Base-by-base conservation (phyloP, 1,284 basidiomycete species). In the Lentinula novae-zelandiae region DNA sequence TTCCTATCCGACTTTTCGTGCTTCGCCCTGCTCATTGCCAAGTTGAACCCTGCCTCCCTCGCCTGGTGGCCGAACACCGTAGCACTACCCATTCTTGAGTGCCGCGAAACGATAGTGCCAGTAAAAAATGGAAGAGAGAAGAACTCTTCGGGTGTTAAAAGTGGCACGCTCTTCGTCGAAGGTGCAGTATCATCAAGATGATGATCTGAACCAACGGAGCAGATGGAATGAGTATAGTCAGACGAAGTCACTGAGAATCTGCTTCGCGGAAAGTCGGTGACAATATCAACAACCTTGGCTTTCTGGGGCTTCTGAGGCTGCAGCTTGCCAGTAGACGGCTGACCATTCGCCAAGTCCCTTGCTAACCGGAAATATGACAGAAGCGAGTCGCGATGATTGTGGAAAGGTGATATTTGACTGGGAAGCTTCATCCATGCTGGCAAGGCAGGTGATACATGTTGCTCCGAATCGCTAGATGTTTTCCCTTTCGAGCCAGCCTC, bases 91-190 rank as follows among this genome's bases (percentile, higher is more conserved):
- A 34, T 56, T 27, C 53, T 55, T 1, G 61, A 62, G 44, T 55
- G 53, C 40, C 53, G 53, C 13, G 57, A 56, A 1, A 53, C 38
- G 5, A 59, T n/a, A 5, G 57, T 59, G 17, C n/a, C n/a, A n/a
- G 61, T 58, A 3, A 57, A 50, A 34, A 57, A 58, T 48, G 61
- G 57, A 17, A 62, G 20, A 15, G 61, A 59, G 49, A 63, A 60
- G 38, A 60, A 63, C 44, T 75, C 71, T 62, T 78, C 77, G 13
- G 82, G 82, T 12, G 81, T 78, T 5, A 81, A 81, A 62, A 66
- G 77, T 68, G 17, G 38, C 12, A 51, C 39, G 22, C 39, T 54
- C 22, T 22, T 17, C 39, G 31, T 48, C 13, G 42, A 10, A 1
- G 40, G 6, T 27, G 31, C 27, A 10, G 13, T 15, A n/a, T 33